These are phyloP conservation scores for Fragilaria crotonensis DNA, from an alignment of 108 stramenopile species.

Conservation along the genomic window DNA sequence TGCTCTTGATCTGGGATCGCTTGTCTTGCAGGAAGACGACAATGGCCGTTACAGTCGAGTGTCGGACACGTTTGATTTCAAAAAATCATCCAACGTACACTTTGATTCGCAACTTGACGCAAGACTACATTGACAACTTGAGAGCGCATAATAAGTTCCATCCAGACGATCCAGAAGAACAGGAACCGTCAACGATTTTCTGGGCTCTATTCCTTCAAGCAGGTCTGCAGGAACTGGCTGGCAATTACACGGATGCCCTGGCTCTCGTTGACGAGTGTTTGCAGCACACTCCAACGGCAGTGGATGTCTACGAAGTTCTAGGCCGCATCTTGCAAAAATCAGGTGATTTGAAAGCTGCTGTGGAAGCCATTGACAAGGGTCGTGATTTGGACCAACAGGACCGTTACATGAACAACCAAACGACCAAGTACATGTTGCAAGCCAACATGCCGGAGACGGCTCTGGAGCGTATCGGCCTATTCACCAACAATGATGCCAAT, in stretches of 20 bases:
- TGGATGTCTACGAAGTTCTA: conserved; percentile 88
- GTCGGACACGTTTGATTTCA: conserved; percentile 68
- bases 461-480: conserved; percentile 68
- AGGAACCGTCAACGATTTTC: conserved; percentile 58
- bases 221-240: conserved; percentile 74
- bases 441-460: conserved; percentile 82
- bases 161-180: conserved; percentile 39
- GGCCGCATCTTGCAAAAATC: conserved; percentile 79
- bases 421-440: conserved; percentile 91
- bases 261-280: conserved; percentile 79
- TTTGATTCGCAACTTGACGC: conserved; percentile 50
- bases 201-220: conserved; percentile 87
- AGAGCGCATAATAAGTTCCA: conserved; percentile 25
- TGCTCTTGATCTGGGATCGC: conserved; percentile 70
- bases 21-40: conserved; percentile 39
- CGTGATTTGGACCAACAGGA: conserved; percentile 92
- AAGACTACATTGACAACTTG: conserved; percentile 58
- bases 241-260: conserved; percentile 67
- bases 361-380: conserved; percentile 78
- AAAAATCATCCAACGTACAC: conserved; percentile 42
- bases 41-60: conserved; percentile 36
- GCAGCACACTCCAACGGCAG: conserved; percentile 84
- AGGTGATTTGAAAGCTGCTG: conserved; percentile 82
- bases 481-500: conserved; percentile 91
- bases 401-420: conserved; percentile 97